Evolutionary conservation across 768 basidiomycete species (phyloP).

Genomic region (Psilocybe tampanensis): DNA sequence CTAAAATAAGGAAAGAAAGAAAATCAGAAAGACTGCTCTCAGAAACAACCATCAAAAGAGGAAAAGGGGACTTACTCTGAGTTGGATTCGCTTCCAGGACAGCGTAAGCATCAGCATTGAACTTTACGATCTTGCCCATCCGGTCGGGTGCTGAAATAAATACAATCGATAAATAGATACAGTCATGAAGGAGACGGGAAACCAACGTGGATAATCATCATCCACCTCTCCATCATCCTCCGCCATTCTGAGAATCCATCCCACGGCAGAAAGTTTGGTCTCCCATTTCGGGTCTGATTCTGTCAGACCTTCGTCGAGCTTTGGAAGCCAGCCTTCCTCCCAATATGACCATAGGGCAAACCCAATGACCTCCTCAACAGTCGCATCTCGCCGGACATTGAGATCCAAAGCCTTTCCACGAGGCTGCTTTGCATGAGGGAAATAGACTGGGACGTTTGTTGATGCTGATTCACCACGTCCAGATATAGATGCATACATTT

Average conservation of each 20-base stretch:
- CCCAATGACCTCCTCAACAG: conserved; percentile 95
- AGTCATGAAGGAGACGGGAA: background rate
- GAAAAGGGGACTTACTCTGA: conserved; percentile 53
- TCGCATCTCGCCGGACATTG: conserved; percentile 83
- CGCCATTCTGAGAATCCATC: conserved; percentile 92
- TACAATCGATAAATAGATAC: conserved; percentile 4
- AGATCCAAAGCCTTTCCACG: conserved; percentile 65
- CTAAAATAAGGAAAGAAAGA: conserved; percentile 27
- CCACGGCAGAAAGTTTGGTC: conserved; percentile 68
- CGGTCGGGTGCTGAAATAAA: conserved; percentile 83
- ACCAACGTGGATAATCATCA: conserved; percentile 95
- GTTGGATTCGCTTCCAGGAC: conserved; percentile 73
- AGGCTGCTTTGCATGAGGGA: conserved; percentile 75
- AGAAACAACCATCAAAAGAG: too few relatives aligned
- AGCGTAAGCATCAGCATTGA: conserved; percentile 89
- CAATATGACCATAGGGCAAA: conserved; percentile 92
- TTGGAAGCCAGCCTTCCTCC: conserved; percentile 84
- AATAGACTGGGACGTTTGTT: conserved; percentile 75
- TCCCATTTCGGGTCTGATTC: conserved; percentile 65
- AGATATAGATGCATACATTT: conserved; percentile 84
- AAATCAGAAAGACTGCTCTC: too few relatives aligned
- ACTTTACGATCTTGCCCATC: conserved; percentile 81
- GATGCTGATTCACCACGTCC: conserved; percentile 71
- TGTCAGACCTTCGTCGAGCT: conserved; percentile 65
- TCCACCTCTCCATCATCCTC: conserved; percentile 99